These are phyloP conservation scores for Rhytidiadelphus loreus DNA, from an alignment of 225 moss, liverwort and hornwort species.

Conservation along the genomic window DNA sequence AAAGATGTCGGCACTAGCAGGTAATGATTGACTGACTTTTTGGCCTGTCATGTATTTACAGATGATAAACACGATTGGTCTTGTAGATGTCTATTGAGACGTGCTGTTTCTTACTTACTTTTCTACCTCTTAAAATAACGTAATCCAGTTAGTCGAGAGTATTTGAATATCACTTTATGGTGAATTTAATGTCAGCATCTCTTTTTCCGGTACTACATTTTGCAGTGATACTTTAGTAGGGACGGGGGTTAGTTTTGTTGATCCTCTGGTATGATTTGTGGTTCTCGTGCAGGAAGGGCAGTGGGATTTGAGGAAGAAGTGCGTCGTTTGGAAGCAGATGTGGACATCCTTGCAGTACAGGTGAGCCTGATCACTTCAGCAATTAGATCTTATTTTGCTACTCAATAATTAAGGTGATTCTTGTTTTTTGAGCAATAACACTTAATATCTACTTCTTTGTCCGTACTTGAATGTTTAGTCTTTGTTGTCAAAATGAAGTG, in stretches of 20 bases:
- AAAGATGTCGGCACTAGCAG: slow-evolving; percentile 79
- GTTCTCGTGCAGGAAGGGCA: slow-evolving; percentile 19
- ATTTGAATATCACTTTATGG: not conserved
- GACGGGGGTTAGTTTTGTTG: not conserved
- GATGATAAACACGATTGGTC: not conserved
- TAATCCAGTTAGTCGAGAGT: not conserved
- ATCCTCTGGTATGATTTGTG: not conserved
- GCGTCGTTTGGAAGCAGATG: slow-evolving; percentile 29
- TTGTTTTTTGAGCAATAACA: not conserved
- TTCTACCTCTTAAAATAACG: not conserved
- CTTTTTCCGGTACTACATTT: not conserved
- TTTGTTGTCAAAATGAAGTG: not conserved
- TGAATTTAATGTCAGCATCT: not conserved
- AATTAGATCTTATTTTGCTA: not conserved
- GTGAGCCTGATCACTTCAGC: not conserved
- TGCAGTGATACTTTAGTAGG: not conserved
- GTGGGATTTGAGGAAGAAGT: slow-evolving; percentile 28
- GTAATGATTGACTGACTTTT: not conserved
- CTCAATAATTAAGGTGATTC: not conserved
- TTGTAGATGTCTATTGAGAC: not conserved
- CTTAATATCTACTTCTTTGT: not conserved
- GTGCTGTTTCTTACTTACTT: not conserved
- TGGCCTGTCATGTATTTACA: not conserved
- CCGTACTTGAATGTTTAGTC: not conserved
- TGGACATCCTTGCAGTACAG: slow-evolving; percentile 45